Base-by-base conservation (phyloP, 2,329 filamentous ascomycete species). In the Delphinella strobiligena region DNA sequence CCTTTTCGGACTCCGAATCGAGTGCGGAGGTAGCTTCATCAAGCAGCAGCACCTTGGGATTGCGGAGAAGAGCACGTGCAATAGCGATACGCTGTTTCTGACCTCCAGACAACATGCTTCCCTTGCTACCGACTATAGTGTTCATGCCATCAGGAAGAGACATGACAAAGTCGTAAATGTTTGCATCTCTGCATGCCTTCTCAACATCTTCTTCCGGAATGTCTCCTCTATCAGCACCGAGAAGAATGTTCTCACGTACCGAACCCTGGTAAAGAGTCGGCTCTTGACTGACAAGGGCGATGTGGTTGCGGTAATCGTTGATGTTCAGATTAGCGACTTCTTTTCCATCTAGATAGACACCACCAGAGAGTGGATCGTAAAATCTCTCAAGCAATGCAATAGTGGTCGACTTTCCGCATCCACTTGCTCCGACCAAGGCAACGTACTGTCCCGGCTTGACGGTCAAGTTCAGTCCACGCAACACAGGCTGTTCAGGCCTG, bases 61-160 rank as follows among this genome's bases (percentile, higher is more conserved):
- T 77, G n/a, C 89, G 80, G 31, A 96, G 78, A 10, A 96, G 68
- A 0, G 89, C 91, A 4, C 89, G 78, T 3, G 91, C 89, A 55
- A 96, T 95, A 36, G 87, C 89, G 27, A 96, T 80, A 44, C 91
- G 82, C 61, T 96, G 89, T 57, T 94, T 94, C 61, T 96, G 91
- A 0, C 89, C 91, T 40, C 91, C 89, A 2, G 81, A 88, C 12
- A 94, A 66, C 56, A 95, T 74, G 12, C 77, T 73, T 33, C 89
- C 91, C 64, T 94, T 93, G 58, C 74, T 83, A 19, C 91, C 89
- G 19, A 47, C 42, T 5, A 88, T 56, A 0, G 88, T 94, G 53
- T 79, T 74, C 64, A 94, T 87, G 12, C 85, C 87, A 2, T 93
- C 85, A 1, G 84, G 85, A 14, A 93, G 67, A 4, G 82, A 89